Conservation (phyloP, 257 asterid genomes). For the Paulownia fortunei region DNA sequence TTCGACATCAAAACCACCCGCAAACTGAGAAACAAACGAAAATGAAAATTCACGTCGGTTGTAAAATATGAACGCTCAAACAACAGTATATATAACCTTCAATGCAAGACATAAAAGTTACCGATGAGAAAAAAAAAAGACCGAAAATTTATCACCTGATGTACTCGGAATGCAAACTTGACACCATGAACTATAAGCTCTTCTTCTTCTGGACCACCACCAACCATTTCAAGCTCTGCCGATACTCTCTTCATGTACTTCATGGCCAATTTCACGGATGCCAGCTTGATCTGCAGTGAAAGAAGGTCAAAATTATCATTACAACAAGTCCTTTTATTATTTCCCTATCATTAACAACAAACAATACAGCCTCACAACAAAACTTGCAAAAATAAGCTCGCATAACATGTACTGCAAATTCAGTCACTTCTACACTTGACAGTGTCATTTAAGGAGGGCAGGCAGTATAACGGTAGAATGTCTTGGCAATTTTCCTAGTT, state of each 20-base stretch:
- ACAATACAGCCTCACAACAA: neutral
- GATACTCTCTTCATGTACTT: slow-evolving; percentile 73
- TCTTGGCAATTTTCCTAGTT: neutral
- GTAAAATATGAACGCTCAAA: neutral
- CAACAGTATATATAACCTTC: too few species aligned
- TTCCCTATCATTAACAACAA: neutral
- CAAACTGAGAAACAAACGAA: slow-evolving; percentile 55
- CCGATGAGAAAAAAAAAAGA: neutral
- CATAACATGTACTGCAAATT: neutral
- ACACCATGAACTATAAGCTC: slow-evolving; percentile 76
- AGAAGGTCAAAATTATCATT: slow-evolving; percentile 21
- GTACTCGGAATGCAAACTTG: slow-evolving; percentile 78
- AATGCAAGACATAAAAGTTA: too few species aligned
- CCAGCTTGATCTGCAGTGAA: slow-evolving; percentile 65
- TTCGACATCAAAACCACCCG: slow-evolving; percentile 85
- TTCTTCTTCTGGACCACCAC: slow-evolving; percentile 67
- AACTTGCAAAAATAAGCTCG: neutral
- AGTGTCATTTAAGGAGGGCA: neutral
- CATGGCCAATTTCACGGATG: slow-evolving; percentile 68
- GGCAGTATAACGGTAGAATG: too few species aligned
- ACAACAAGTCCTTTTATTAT: neutral
- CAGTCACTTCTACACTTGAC: neutral
- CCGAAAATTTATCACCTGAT: slow-evolving; percentile 55
- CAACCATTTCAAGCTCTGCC: slow-evolving; percentile 62
- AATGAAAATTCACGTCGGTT: neutral